Conservation (phyloP, 129 eudicot species). For the Gnaphalium uliginosum region DNA sequence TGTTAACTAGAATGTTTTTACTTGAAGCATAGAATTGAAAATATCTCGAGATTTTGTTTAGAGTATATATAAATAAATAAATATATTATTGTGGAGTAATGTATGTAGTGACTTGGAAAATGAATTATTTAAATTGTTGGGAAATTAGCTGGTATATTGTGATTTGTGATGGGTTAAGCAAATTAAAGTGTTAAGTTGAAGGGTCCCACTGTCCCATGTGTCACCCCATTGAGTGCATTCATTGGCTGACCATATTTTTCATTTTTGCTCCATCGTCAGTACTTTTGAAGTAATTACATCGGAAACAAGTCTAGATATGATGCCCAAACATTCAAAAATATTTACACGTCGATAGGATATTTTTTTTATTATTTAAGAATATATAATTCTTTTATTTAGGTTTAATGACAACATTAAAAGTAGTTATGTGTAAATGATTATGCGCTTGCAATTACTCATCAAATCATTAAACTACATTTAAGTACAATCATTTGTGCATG, state of each 20-base stretch:
- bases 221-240: constrained; percentile 14
- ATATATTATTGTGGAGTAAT: constrained; percentile 15
- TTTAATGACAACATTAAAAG: neutral
- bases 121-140: constrained; percentile 16
- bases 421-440: too few species aligned
- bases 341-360: too few species aligned
- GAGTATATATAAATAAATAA: too few species aligned
- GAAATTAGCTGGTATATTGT: constrained; percentile 27
- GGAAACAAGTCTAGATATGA: too few species aligned
- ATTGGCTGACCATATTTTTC: neutral
- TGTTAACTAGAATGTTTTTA: neutral
- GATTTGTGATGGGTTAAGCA: constrained; percentile 2
- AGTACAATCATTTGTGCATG: too few species aligned
- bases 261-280: too few species aligned
- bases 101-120: constrained; percentile 23
- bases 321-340: too few species aligned
- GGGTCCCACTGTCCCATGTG: constrained; percentile 2
- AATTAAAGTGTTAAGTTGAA: constrained; percentile 28
- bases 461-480: too few species aligned
- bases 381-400: too few species aligned
- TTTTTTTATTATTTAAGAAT: too few species aligned
- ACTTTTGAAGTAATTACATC: too few species aligned
- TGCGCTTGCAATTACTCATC: too few species aligned
- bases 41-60: neutral
- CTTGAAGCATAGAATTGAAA: neutral